Conservation (phyloP, 176 grass and related monocot species). For the Musa itinerans region DNA sequence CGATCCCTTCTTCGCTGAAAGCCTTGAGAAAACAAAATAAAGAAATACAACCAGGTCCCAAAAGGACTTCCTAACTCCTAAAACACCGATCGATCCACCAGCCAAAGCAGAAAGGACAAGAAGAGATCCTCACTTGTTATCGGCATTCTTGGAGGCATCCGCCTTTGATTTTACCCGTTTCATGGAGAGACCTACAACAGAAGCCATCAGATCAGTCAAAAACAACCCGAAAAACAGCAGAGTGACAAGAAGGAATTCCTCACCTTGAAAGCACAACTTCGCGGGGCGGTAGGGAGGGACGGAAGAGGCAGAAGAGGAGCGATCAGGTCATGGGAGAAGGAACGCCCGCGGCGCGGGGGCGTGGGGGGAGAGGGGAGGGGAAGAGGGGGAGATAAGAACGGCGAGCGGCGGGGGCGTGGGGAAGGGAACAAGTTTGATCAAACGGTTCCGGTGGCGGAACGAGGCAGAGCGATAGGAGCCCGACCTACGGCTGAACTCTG, state of each 20-base stretch:
- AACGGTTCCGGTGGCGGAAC: not conserved
- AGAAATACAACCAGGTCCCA: not conserved
- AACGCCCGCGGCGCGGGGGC: not conserved
- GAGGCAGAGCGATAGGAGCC: not conserved
- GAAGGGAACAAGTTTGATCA: accelerated
- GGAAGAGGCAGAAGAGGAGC: slow-evolving; percentile 2
- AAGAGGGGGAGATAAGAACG: slow-evolving; percentile 18
- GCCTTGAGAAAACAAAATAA: not conserved
- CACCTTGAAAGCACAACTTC: not conserved
- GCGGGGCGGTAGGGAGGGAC: slow-evolving; percentile 1
- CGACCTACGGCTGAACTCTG: not conserved
- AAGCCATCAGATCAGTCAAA: not conserved
- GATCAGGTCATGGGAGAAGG: slow-evolving; percentile 5
- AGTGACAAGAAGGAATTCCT: too few species aligned
- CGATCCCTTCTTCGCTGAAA: not conserved
- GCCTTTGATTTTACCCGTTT: not conserved
- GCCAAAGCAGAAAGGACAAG: not conserved
- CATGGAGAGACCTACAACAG: not conserved
- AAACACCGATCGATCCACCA: not conserved
- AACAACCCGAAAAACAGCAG: not conserved
- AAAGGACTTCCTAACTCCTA: not conserved
- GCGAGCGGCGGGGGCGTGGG: not conserved
- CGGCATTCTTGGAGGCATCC: not conserved
- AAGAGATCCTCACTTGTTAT: not conserved
- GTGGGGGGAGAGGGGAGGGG: not conserved